These are phyloP conservation scores for Lentinus polychrous DNA, from an alignment of 1,284 basidiomycete genomes.

Conservation along the genomic window DNA sequence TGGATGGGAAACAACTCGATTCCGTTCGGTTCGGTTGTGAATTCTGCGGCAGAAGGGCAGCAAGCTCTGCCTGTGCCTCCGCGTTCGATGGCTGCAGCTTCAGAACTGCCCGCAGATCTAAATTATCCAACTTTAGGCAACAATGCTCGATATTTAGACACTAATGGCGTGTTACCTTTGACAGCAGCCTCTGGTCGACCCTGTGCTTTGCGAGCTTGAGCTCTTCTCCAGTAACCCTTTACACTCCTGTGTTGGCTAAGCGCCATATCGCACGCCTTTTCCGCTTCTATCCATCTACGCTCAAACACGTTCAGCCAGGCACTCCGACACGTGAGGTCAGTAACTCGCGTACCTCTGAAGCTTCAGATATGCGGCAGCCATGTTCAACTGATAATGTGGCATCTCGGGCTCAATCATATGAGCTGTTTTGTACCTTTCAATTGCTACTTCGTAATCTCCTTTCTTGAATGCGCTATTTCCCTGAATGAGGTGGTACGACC, in stretches of 20 bases:
- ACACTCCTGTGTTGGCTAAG: slow-evolving; percentile 55
- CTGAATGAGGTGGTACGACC: too few species aligned
- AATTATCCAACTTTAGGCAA: not conserved
- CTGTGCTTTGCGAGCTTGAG: slow-evolving; percentile 55
- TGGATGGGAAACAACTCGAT: not conserved
- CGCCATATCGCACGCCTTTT: slow-evolving; percentile 56
- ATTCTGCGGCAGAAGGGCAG: slow-evolving; percentile 30
- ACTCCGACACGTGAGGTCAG: slow-evolving; percentile 1
- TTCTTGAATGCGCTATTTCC: slow-evolving; percentile 59
- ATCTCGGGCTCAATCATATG: slow-evolving; percentile 59
- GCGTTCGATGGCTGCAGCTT: slow-evolving; percentile 51
- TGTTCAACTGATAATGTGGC: slow-evolving; percentile 64
- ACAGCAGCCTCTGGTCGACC: slow-evolving; percentile 52
- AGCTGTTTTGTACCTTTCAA: slow-evolving; percentile 50
- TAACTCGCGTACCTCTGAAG: slow-evolving; percentile 44
- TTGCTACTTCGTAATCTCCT: slow-evolving; percentile 47
- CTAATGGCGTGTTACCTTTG: slow-evolving; percentile 34
- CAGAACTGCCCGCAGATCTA: slow-evolving; percentile 54
- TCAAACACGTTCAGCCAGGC: not conserved
- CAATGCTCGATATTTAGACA: not conserved
- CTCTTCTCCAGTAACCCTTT: slow-evolving; percentile 61
- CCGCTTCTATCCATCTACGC: slow-evolving; percentile 58
- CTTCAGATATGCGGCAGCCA: slow-evolving; percentile 64
- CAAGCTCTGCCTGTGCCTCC: slow-evolving; percentile 51
- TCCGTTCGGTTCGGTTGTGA: slow-evolving; percentile 7